Base-by-base conservation (phyloP, 148 eudicot species). In the Rhododendron henanense region DNA sequence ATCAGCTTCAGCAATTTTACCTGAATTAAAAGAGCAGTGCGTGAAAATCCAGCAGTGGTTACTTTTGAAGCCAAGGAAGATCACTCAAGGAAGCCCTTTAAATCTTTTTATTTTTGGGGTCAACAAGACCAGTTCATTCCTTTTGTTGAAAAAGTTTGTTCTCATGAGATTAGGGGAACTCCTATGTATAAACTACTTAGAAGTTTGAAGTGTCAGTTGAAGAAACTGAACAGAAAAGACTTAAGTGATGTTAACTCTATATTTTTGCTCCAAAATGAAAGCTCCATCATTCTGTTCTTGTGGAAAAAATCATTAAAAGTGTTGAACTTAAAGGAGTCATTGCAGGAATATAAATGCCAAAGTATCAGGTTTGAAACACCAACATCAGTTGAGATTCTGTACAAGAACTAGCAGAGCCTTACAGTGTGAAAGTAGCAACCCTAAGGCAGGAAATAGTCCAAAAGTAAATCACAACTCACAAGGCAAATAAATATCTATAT, bases 1-100 rank as follows among this genome's bases (percentile, higher is more conserved):
- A 82, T 45, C 88, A 21, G 75, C 91, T 79, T 86, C 84, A 19
- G 85, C 39, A 75, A 53, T 65, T 85, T 92, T 89, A 89, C 98
- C 98, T 92, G 86, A 47, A 88, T 78, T 65, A 61, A 84, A 87
- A 77, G 48, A 86, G 75, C 85, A 86, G 59, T 73, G 44, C 48
- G 11, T 69, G 57, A 85, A 71, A 65, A 59, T 47, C 79, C 59
- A 57, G 45, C 45, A 41, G 45, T 41, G 45, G 45, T 6, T 41
- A 41, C 45, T 6, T 41, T 41, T 41, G 45, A 41, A 41, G 45
- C 45, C 6, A 41, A 41, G 8, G 44, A 41, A 41, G 7, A 41
- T 41, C 45, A 41, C 45, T 41, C 1, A 6, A 41, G 45, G 45
- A 41, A 41, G 45, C 45, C 6, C 45, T 5, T 41, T 41, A 41